phyloP scores from a whole-genome alignment of 169 alveolate species.

The Plasmodium fragile region DNA sequence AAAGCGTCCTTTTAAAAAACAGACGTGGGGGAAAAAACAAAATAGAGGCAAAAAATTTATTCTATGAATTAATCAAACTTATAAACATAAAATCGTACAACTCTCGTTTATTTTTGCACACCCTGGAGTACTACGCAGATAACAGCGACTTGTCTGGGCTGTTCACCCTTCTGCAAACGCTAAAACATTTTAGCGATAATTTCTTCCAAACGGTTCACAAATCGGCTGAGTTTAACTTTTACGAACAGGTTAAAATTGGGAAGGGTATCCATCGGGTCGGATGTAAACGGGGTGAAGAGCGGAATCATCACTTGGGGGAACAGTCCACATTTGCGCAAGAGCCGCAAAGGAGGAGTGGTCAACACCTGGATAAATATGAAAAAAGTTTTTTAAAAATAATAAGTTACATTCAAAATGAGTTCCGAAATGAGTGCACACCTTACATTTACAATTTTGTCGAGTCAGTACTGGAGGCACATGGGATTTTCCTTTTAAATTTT shows the following conservation, averaged over 20 bases:
- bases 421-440: neutral
- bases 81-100: slow-evolving; percentile 33
- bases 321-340: neutral
- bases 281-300: neutral
- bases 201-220: slow-evolving; percentile 37
- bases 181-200: slow-evolving; percentile 35
- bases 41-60: slow-evolving; percentile 34
- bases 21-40: slow-evolving; percentile 13
- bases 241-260: slow-evolving; percentile 25
- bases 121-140: slow-evolving; percentile 37
- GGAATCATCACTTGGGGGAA: neutral
- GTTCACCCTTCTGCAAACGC: slow-evolving; percentile 18
- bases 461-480: slow-evolving; percentile 30
- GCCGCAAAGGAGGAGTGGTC: neutral
- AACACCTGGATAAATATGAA: neutral
- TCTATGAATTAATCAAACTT: slow-evolving; percentile 45
- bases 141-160: slow-evolving; percentile 27
- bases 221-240: slow-evolving; percentile 25
- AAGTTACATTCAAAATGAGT: slow-evolving; percentile 30
- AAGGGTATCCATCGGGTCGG: neutral
- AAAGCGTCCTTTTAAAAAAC: slow-evolving; percentile 13
- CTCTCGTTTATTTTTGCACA: slow-evolving; percentile 1
- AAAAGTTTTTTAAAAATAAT: slow-evolving; percentile 29
- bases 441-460: slow-evolving; percentile 29
- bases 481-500: slow-evolving; percentile 27